Percentiles rank a stretch among this genome's conserved stretches.
phyloP scores from a whole-genome alignment of 2,329 filamentous ascomycete species.

The Scolecobasidium constrictum region DNA sequence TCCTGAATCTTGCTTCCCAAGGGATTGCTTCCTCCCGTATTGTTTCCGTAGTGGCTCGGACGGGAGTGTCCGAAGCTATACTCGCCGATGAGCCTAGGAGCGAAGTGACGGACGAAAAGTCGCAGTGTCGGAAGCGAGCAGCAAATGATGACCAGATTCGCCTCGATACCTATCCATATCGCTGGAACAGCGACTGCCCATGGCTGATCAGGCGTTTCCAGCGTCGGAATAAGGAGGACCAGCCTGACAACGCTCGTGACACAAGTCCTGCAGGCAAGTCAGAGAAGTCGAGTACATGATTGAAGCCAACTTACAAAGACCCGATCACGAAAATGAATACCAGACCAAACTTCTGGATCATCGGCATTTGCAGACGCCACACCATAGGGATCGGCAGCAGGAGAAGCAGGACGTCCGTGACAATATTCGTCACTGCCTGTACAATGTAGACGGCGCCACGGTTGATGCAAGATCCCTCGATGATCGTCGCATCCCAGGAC shows the following conservation, averaged over 20 bases:
- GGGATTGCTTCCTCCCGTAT: not conserved
- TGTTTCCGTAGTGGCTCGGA: not conserved
- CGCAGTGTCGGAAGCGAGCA: slow-evolving; percentile 1
- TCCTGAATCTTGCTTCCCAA: not conserved
- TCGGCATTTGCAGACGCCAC: slow-evolving; percentile 18
- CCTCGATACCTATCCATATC: slow-evolving; percentile 2
- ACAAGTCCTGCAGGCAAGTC: slow-evolving; percentile 1
- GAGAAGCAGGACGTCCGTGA: slow-evolving; percentile 24
- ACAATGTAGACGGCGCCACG: slow-evolving; percentile 16
- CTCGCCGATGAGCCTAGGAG: not conserved
- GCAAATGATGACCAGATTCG: slow-evolving; percentile 3
- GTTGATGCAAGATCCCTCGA: slow-evolving; percentile 14
- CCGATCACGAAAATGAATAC: not conserved
- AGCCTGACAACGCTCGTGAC: slow-evolving; percentile 1
- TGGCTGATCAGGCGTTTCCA: not conserved
- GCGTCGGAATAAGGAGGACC: not conserved
- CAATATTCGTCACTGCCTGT: slow-evolving; percentile 22
- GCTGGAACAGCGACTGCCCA: not conserved
- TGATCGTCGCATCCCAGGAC: slow-evolving; percentile 14
- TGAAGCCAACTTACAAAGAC: slow-evolving; percentile 12
- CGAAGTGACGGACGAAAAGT: slow-evolving; percentile 1
- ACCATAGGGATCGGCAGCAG: slow-evolving; percentile 24
- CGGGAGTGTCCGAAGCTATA: not conserved
- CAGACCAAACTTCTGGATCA: slow-evolving; percentile 6
- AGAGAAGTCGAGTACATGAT: slow-evolving; percentile 12